Conservation (phyloP, 176 grass and related monocot species). For the Dendrocalamus sinicus region DNA sequence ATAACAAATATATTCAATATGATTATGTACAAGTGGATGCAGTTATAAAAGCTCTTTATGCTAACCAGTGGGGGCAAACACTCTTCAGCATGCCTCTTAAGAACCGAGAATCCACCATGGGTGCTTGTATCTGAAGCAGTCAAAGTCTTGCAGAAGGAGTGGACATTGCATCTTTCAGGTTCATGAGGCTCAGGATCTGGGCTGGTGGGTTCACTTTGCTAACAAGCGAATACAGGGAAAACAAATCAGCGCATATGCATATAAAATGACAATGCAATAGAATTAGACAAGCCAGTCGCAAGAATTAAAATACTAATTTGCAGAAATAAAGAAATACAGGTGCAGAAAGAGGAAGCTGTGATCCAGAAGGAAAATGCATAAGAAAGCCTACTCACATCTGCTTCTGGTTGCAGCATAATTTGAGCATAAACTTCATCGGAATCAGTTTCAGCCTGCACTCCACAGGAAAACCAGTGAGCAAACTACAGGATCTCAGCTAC, state of each 20-base stretch:
- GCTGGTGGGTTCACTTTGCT: slow-evolving; percentile 53
- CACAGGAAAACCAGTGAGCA: slow-evolving; percentile 34
- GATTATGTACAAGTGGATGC: not conserved
- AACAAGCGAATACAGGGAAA: slow-evolving; percentile 30
- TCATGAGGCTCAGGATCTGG: slow-evolving; percentile 50
- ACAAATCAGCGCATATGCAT: slow-evolving; percentile 20
- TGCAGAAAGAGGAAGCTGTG: not conserved
- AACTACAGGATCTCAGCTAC: not conserved
- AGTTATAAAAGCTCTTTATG: slow-evolving; percentile 18
- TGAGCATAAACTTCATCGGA: slow-evolving; percentile 93
- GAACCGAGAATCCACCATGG: slow-evolving; percentile 86
- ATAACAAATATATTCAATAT: slow-evolving; percentile 10
- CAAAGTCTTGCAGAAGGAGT: slow-evolving; percentile 87
- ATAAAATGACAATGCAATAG: not conserved
- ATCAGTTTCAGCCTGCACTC: slow-evolving; percentile 81
- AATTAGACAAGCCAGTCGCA: not conserved
- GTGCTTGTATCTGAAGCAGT: slow-evolving; percentile 88
- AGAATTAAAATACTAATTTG: slow-evolving; percentile 12
- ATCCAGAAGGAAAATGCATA: slow-evolving; percentile 26
- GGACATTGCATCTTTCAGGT: slow-evolving; percentile 47
- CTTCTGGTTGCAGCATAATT: slow-evolving; percentile 80
- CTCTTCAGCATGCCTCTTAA: slow-evolving; percentile 78
- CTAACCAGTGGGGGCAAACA: slow-evolving; percentile 77
- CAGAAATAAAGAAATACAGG: slow-evolving; percentile 1
- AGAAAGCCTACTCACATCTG: slow-evolving; percentile 56